Evolutionary conservation across 495 filamentous ascomycete species (phyloP), one percentile per base, ranked within the genome.

Genomic region (Podospora bellae-mahoneyi): DNA sequence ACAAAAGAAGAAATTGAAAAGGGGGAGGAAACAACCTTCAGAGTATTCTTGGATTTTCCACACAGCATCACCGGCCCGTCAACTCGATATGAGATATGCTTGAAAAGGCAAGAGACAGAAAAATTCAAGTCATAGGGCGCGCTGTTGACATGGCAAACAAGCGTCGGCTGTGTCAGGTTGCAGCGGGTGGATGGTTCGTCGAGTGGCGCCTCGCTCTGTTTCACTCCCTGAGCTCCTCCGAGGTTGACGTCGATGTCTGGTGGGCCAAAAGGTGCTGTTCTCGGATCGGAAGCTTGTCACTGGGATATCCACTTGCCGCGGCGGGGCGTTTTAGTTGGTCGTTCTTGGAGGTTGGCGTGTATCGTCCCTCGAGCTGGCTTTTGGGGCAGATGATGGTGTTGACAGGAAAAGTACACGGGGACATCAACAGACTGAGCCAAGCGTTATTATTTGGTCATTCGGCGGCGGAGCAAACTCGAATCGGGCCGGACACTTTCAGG

Each of bases 201-300:
- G 54, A 20, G 16, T 56, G 54, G 54, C 54, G 20, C 54, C 54
- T 56, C 54, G 54, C 54, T 58, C 56, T 58, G 56, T 58, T 58
- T 58, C 56, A 58, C 56, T 58, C 56, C n/a, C 9, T 58, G 19
- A 27, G 18, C 56, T 58, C 18, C 56, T 18, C 23, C 7, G 26
- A 30, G 20, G 20, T 61, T 18, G 59, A 32, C 26, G 59, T 18
- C 30, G 30, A 61, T 27, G 26, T 61, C 58, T 30, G 23, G 59
- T 27, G 39, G 39, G 15, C 39, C 39, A 48, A 48, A 18, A 0
- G 39, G 18, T 48, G 39, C 39, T 13, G 39, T 48, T 48, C 39
- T 48, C 13, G 39, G 39, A 48, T 48, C 39, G 39, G 39, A 48
- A 48, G 39, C 39, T 48, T 48, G 13, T 48, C 39, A 48, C 5